Evolutionary conservation across 2,329 filamentous ascomycete species (phyloP), one percentile per base, ranked within the genome.

Genomic region (Metarhizium album): DNA sequence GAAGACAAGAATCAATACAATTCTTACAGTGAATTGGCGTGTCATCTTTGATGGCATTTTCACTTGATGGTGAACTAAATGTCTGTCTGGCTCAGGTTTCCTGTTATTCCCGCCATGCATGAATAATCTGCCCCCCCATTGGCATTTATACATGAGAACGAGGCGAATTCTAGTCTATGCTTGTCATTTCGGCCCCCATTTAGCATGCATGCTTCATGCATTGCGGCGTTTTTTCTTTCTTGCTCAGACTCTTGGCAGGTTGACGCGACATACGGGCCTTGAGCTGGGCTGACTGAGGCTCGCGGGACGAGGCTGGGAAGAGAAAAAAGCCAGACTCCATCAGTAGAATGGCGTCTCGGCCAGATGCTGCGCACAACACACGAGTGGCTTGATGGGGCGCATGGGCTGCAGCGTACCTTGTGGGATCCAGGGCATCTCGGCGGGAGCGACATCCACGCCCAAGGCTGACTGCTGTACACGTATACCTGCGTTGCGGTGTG

Each of bases 351-450:
- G 50, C 16, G 56, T 61, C 24, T 58, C 54, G 50, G 58, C 55
- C 27, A 62, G 54, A 16, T 60, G 57, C 40, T 53, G 53, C 14
- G 53, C 48, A 51, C 60, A 64, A 16, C 61, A 64, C 45, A 47
- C 38, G 18, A 29, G 47, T 43, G 18, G 52, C 45, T 7, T 50
- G 48, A 45, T 38, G 23, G 3, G 42, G 9, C 4, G 40, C 40
- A 46, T 23, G 47, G n/a, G 22, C 46, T 5, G 38, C 53, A 42
- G 16, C 45, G 45, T 23, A 42, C 9, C 42, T n/a, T 23, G 8
- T 37, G 45, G 31, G 16, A 46, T 27, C 9, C 13, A 20, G 42
- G 33, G 23, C 38, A 20, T 52, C 31, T 40, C 33, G 5, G 18
- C 20, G 11, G 16, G 20, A 22, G 40, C 24, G 29, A 4, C 29